phyloP scores from a whole-genome alignment of 768 basidiomycete species.

The Crassisporium funariophilum region DNA sequence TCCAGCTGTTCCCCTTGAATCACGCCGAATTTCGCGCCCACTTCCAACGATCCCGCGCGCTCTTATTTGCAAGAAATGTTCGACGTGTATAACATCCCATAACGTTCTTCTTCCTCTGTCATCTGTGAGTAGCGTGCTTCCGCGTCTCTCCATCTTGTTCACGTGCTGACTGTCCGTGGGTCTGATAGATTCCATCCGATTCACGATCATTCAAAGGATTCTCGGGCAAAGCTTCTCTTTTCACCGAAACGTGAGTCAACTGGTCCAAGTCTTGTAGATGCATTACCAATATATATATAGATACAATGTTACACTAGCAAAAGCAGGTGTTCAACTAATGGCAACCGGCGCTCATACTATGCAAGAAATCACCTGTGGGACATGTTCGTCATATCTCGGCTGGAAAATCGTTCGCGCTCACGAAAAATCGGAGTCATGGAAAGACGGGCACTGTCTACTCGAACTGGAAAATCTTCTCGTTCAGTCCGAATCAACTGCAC shows the following conservation, averaged over 20 bases:
- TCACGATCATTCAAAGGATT: conserved; percentile 56
- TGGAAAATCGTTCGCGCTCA: conserved; percentile 65
- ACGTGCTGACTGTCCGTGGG: not conserved
- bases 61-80: conserved; percentile 48
- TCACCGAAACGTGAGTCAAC: conserved; percentile 52
- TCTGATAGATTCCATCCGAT: conserved; percentile 42
- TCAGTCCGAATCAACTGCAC: conserved; percentile 21
- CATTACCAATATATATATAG: conserved; percentile 28
- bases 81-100: conserved; percentile 45
- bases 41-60: conserved; percentile 51
- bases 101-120: conserved; percentile 43
- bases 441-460: conserved; percentile 59
- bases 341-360: conserved; percentile 64
- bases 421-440: conserved; percentile 61
- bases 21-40: conserved; percentile 41
- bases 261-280: not conserved
- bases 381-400: conserved; percentile 56
- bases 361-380: conserved; percentile 54
- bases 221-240: conserved; percentile 59
- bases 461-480: conserved; percentile 53
- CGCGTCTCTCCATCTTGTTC: not conserved
- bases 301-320: conserved; percentile 47
- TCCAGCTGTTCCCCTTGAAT: conserved; percentile 22
- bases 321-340: conserved; percentile 59
- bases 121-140: conserved; percentile 31